Evolutionary conservation across 129 eudicot species (phyloP), one percentile per base, ranked within the genome.

Genomic region (Rutidosis leptorrhynchoides): DNA sequence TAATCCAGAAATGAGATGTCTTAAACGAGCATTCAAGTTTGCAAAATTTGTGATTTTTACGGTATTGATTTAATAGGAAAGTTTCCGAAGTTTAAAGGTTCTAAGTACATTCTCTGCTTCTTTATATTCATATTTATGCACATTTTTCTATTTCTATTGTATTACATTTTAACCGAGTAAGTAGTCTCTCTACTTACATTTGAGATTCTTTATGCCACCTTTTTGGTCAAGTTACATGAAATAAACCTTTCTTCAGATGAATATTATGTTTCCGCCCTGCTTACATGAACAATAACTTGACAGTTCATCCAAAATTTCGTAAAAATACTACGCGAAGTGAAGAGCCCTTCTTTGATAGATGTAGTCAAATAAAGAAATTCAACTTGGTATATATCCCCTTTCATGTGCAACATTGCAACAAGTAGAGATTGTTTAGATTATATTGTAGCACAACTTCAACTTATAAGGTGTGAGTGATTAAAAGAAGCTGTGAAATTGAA

Each of bases 361-460:
- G n/a, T 40, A 49, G 55, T 49, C 19, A 49, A 49, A 17, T 17
- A 49, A 17, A 49, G 24, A 48, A 1, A 68, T 16, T 57, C 30
- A 46, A 21, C 21, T 42, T 69, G 17, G 45, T 58, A 58, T 69
- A n/a, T n/a, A n/a, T n/a, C n/a, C 19, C 43, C 12, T 58, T 40
- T 2, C 57, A 69, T 58, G 26, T 40, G 28, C 65, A 37, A 35
- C 5, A 37, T n/a, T n/a, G 65, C 65, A 42, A 35, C 24, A 53
- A 17, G 45, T 17, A 25, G 10, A 57, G 19, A 40, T 37, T 69
- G 57, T 6, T 40, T 26, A 40, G 14, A 69, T 45, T 40, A 56
- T 19, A 37, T 45, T 37, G 59, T 20, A 57, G 42, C 46, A 69
- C 22, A 67, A 67, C 15, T 20, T 52, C 60, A 48, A 58, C 58